phyloP scores from a whole-genome alignment of 2,329 filamentous ascomycete species.

The Davidsoniella virescens region DNA sequence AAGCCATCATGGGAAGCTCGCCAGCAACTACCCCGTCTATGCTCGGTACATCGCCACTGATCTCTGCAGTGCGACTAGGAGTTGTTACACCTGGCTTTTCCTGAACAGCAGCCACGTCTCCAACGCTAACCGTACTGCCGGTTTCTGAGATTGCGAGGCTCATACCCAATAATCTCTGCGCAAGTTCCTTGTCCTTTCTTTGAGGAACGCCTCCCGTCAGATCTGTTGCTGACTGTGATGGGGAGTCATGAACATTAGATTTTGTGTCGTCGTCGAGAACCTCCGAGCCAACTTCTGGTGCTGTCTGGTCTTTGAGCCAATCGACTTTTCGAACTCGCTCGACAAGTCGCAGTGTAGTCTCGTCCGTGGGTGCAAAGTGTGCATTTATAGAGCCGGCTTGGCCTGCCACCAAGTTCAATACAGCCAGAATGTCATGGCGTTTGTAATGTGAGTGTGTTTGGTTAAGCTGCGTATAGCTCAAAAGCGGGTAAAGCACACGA shows the following conservation, averaged over 20 bases:
- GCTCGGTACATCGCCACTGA: neutral
- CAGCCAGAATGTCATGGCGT: slow-evolving; percentile 60
- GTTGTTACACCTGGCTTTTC: slow-evolving; percentile 74
- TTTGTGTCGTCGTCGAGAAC: neutral
- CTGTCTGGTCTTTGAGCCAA: slow-evolving; percentile 41
- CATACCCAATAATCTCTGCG: slow-evolving; percentile 51
- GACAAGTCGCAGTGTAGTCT: slow-evolving; percentile 63
- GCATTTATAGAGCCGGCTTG: slow-evolving; percentile 39
- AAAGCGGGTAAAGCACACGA: slow-evolving; percentile 74
- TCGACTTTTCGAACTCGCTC: slow-evolving; percentile 56
- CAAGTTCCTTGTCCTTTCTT: slow-evolving; percentile 26
- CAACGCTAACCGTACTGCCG: slow-evolving; percentile 59
- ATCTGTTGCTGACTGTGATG: neutral
- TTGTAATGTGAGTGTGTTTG: slow-evolving; percentile 75
- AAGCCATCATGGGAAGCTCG: slow-evolving; percentile 7
- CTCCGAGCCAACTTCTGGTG: neutral
- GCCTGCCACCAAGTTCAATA: slow-evolving; percentile 45
- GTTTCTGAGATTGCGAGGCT: slow-evolving; percentile 47
- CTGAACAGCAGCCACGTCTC: slow-evolving; percentile 61
- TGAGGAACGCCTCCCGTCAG: neutral
- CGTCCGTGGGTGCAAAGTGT: slow-evolving; percentile 68
- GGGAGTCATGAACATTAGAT: neutral
- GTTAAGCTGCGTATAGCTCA: slow-evolving; percentile 81
- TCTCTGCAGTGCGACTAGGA: slow-evolving; percentile 41
- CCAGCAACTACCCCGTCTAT: slow-evolving; percentile 12